Evolutionary conservation across 192 early-diverging fungal genomes (phyloP), one percentile per base, ranked within the genome.

Genomic region (Chytriomyces confervae): DNA sequence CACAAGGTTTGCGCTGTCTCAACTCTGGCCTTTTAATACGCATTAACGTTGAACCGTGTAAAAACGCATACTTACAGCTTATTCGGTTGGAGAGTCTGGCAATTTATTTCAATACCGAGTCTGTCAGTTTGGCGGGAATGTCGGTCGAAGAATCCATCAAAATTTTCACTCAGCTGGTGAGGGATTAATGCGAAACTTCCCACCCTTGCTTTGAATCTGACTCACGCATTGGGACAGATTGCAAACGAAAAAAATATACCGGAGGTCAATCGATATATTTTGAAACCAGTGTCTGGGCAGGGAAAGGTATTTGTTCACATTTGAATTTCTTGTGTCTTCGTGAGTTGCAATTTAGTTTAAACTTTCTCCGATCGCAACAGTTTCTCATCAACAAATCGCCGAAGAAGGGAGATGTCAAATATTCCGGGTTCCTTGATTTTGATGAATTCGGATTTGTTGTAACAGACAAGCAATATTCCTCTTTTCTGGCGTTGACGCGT

Each of bases 391-490:
- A 92, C 84, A 97, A 96, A 79, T 74, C 84, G 1, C 89, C 86
- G 61, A 87, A 88, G 61, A 81, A 79, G 24, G 84, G 80, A 36
- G 82, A 86, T 27, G 70, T 93, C 0, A 91, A 91, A 76, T 87
- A 86, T 5, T 86, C 86, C 61, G 89, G 89, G 7, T 89, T 86
- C 27, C 85, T 97, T 20, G 83, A 94, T 75, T 98, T 98, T 85
- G 94, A 96, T 81, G 93, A 96, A 81, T 84, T 98, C 23, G 95
- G 92, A 0, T 98, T 99, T 80, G 90, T 93, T 11, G 76, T 99
- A 5, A 94, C 97, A 67, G 92, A 96, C 78, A 89, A 93, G 66
- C 97, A 99, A 79, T 99, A 96, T 80, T 82, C 86, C 0, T 94
- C 94, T 61, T 86, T 90, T 0, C 81, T 98, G 70, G 72, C 93